Evolutionary conservation across 257 asterid genomes (phyloP), one percentile per base, ranked within the genome.

Genomic region (Fraxinus americana): DNA sequence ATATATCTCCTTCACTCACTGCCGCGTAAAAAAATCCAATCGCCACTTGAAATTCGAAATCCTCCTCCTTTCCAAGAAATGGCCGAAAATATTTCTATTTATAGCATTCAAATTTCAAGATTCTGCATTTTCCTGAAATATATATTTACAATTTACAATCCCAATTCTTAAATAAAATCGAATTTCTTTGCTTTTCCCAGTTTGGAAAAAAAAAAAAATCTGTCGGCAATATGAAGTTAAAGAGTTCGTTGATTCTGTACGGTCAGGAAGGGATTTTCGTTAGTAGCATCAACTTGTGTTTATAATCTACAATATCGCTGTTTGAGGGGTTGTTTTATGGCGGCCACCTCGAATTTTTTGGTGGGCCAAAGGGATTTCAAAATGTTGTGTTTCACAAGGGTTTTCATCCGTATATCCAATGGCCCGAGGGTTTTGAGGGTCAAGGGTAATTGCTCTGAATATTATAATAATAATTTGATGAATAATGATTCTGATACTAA

Each of bases 251-350:
- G 32, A 67, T 72, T 77, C 86, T 87, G 82, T 87, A 92, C 90
- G 97, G 76, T 92, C 89, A 83, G 12, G 75, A 83, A 79, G 84
- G 87, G 89, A 66, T 57, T 69, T 77, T 78, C 54, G 71, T 35
- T 54, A 30, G 78, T 78, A 48, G 76, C 81, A 32, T 68, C 75
- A 1, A 68, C 43, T 83, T 59, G 68, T 76, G 65, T 67, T 78
- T 41, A 77, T 12, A 30, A 12, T 27, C 29, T 50, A 27, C 78
- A 75, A 63, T 67, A 79, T 78, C 83, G 86, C 72, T 79, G 63
- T 79, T 71, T 34, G 79, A 82, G 84, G 79, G 32, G 4, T 68
- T 65, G 52, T 63, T 82, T 34, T 13, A 90, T 89, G 94, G 96
- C 93, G 76, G 87, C 81, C 72, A 80, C 88, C 66, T 75, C 90